Evolutionary conservation across 1,284 basidiomycete species (phyloP), one percentile per base, ranked within the genome.

Genomic region (Tremellales sp.): DNA sequence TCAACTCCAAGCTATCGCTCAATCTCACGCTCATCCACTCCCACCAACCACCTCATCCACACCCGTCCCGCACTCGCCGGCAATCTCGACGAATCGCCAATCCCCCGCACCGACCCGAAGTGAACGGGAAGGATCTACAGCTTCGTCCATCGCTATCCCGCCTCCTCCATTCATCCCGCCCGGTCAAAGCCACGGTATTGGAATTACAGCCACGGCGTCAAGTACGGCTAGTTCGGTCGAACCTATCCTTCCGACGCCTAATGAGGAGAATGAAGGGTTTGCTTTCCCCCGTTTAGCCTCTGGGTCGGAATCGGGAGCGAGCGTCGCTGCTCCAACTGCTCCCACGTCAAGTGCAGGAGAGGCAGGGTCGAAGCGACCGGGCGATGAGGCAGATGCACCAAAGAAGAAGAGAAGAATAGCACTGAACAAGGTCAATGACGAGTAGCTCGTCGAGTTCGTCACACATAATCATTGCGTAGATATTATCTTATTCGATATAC

Each of bases 391-490:
- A 6, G 80, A 80, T 43, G 83, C 81, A 13, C 85, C 87, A 8
- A 94, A 89, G 81, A 94, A 94, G 77, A 94, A 91, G 75, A 81
- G 90, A 51, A 79, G 90, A 27, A 83, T 93, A 17, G 87, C 82
- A 27, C 78, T 92, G 60, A 91, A 85, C 12, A 81, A 77, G 53
- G 44, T 72, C 10, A 63, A 59, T 1, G 53, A 61, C 5, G 60
- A 59, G 33, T 46, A 46, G 33, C 13, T 36, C 4, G 33, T n/a
- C n/a, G n/a, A n/a, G n/a, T n/a, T n/a, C n/a, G n/a, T n/a, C n/a
- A n/a, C n/a, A n/a, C n/a, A n/a, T n/a, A n/a, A n/a, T n/a, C n/a
- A n/a, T n/a, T n/a, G n/a, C n/a, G n/a, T n/a, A n/a, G n/a, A n/a
- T n/a, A n/a, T n/a, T n/a, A n/a, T n/a, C n/a, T n/a, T n/a, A n/a